Evolutionary conservation across 2,329 filamentous ascomycete species (phyloP), one percentile per base, ranked within the genome.

Genomic region (Hypoxylon sp.): DNA sequence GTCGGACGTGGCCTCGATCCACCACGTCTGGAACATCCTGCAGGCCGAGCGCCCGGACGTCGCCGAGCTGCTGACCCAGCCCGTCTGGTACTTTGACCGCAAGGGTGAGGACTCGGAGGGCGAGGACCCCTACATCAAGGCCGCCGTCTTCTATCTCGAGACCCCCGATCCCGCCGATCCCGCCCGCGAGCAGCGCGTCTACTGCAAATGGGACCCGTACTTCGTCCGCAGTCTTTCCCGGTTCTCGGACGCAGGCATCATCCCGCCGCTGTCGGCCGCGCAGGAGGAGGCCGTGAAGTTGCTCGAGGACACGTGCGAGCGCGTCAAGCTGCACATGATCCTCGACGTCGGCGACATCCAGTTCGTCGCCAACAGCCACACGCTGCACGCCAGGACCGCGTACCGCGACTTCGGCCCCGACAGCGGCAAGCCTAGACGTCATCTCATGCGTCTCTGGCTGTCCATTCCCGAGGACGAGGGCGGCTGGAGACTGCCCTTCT

Each of bases 171-270:
- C 70, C 41, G 66, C 68, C 10, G 47, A 74, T 68, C 71, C 73
- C 4, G 86, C 84, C 6, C 84, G 85, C 6, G 83, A 88, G 70
- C 84, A 84, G 32, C 82, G 91, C 13, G 85, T 94, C 10, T 94
- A 92, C 79, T 89, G 87, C 76, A 96, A 96, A 83, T 96, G 90
- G 88, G 93, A 97, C 74, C 93, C 93, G 1, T 96, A 97, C 84
- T 97, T 91, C 76, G 87, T 97, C 62, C 87, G 87, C 67, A 93
- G 89, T 7, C 82, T 97, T 6, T 84, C 80, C 19, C 87, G 92
- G 26, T 95, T 94, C 80, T 91, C 87, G 0, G 87, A 92, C 73
- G 77, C 79, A 17, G 92, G 91, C 1, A 74, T 91, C 47, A 90
- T 97, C 64, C 93, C 93, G 5, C 80, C 89, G 0, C 81, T 97